Conservation (phyloP, 768 basidiomycete genomes). For the Amanita pallidorosea region DNA sequence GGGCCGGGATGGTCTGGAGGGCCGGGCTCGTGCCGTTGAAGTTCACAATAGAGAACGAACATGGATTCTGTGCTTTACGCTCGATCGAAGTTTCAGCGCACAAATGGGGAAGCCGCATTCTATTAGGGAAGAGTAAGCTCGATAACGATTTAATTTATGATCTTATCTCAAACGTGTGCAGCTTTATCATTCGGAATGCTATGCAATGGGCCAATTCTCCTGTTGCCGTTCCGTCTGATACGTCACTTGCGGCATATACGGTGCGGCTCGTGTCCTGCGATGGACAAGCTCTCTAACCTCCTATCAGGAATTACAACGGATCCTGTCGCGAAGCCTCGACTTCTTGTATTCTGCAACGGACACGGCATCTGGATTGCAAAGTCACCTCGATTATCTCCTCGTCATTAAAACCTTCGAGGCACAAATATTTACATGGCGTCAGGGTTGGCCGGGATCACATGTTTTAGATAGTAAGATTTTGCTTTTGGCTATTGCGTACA, state of each 20-base stretch:
- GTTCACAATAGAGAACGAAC: slow-evolving; percentile 92
- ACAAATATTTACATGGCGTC: slow-evolving; percentile 54
- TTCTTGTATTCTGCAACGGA: slow-evolving; percentile 79
- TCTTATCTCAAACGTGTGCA: slow-evolving; percentile 18
- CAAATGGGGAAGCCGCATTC: slow-evolving; percentile 96
- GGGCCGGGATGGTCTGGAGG: slow-evolving; percentile 67
- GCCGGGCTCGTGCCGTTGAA: slow-evolving; percentile 67
- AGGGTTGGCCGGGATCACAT: slow-evolving; percentile 36
- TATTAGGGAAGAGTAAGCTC: slow-evolving; percentile 83
- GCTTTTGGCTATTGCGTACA: neutral
- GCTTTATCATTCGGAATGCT: slow-evolving; percentile 82
- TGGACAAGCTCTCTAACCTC: slow-evolving; percentile 6
- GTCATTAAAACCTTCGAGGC: slow-evolving; percentile 78
- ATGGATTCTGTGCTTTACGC: slow-evolving; percentile 80
- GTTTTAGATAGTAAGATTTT: slow-evolving; percentile 19
- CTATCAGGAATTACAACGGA: slow-evolving; percentile 73
- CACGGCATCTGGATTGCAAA: slow-evolving; percentile 72
- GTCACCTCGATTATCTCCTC: slow-evolving; percentile 76
- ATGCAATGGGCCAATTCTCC: slow-evolving; percentile 64
- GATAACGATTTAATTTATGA: neutral
- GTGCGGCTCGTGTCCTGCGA: slow-evolving; percentile 31
- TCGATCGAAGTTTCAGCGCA: slow-evolving; percentile 85
- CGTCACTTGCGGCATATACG: slow-evolving; percentile 64
- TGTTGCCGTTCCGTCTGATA: slow-evolving; percentile 52
- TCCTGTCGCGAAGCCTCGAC: slow-evolving; percentile 82